Percentiles rank a stretch among this genome's conserved stretches.
Conservation (phyloP, 2,329 filamentous ascomycete species). For the Tolypocladium tropicale region DNA sequence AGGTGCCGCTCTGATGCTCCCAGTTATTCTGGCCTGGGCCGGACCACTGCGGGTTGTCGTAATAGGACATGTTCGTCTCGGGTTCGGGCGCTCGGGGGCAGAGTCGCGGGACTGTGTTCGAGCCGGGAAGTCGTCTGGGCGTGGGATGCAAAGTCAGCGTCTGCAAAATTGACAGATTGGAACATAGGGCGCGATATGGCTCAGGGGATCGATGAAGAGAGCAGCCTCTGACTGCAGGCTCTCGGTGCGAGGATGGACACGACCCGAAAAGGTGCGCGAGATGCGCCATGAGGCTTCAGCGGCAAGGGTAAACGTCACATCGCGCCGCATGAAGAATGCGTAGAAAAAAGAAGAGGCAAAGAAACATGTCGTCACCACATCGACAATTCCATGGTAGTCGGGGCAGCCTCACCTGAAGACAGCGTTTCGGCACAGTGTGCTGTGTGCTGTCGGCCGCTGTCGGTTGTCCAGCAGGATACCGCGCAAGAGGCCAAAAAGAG, state of each 20-base stretch:
- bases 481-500: neutral
- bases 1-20: constrained; percentile 30
- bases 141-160: neutral
- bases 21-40: constrained; percentile 28
- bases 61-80: constrained; percentile 28
- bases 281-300: neutral
- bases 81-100: neutral
- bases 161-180: neutral
- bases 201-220: neutral
- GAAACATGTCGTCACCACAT: neutral
- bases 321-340: neutral
- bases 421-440: neutral
- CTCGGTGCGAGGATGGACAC: neutral
- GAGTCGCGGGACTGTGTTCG: neutral
- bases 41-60: constrained; percentile 33
- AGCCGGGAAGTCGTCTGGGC: neutral
- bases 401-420: neutral
- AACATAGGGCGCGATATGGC: neutral
- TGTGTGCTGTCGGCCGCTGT: neutral
- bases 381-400: neutral
- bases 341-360: too few species aligned
- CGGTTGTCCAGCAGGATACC: neutral
- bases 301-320: neutral
- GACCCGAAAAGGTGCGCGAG: neutral
- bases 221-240: neutral